Percentiles rank a stretch among this genome's conserved stretches.
phyloP scores from a whole-genome alignment of 139 green algal genomes.

The Desmodesmus armatus region DNA sequence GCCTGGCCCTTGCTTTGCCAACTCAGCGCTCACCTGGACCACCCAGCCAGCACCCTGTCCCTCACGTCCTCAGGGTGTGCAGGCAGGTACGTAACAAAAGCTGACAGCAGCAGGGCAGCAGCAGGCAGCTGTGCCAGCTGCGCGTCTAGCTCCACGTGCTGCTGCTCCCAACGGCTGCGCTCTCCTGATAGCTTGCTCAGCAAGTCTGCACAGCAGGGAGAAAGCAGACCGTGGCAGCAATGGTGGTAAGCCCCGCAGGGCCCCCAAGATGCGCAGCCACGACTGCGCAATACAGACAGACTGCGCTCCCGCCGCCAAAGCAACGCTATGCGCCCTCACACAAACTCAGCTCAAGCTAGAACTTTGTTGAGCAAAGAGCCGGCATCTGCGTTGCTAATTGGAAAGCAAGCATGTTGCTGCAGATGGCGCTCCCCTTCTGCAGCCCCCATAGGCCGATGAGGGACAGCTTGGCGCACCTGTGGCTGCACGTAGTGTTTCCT shows the following conservation, averaged over 20 bases:
- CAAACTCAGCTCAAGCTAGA: too few relatives aligned
- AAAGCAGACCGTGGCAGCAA: not conserved
- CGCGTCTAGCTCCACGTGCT: constrained; percentile 59
- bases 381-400: not conserved
- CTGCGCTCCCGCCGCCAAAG: too few relatives aligned
- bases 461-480: constrained; percentile 16
- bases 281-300: too few relatives aligned
- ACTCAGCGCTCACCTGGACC: constrained; percentile 11
- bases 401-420: constrained; percentile 1
- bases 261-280: too few relatives aligned
- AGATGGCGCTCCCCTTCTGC: not conserved
- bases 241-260: too few relatives aligned
- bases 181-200: constrained; percentile 82
- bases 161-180: constrained; percentile 73
- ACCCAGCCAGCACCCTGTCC: not conserved
- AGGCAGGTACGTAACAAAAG: constrained; percentile 78
- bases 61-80: constrained; percentile 67
- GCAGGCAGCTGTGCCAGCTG: constrained; percentile 65
- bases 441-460: not conserved
- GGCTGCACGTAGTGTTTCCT: constrained; percentile 73
- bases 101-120: constrained; percentile 63
- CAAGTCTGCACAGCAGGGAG: constrained; percentile 55
- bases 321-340: too few relatives aligned
- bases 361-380: not conserved
- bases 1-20: not conserved